Conservation (phyloP, 2,329 filamentous ascomycete species). For the Gaeumannomyces sp. region DNA sequence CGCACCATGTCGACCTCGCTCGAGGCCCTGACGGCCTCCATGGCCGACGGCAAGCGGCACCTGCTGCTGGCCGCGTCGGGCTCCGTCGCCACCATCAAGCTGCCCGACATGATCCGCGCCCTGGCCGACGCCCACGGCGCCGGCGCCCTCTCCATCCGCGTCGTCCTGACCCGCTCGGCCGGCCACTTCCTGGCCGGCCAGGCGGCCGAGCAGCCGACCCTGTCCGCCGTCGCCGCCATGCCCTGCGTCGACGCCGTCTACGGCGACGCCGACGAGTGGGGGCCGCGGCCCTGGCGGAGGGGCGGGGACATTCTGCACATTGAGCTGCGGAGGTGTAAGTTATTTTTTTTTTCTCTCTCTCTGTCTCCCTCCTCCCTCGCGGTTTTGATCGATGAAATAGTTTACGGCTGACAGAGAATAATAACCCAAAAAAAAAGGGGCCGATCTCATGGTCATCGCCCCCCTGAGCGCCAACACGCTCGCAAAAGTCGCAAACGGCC, state of each 20-base stretch:
- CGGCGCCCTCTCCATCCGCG: constrained; percentile 66
- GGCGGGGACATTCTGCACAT: constrained; percentile 85
- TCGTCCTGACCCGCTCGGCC: constrained; percentile 72
- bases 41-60: constrained; percentile 34
- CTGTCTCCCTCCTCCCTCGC: not conserved
- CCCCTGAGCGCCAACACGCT: constrained; percentile 80
- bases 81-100: constrained; percentile 83
- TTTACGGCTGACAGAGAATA: too few species aligned
- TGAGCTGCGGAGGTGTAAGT: constrained; percentile 59
- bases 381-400: too few species aligned
- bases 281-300: constrained; percentile 63
- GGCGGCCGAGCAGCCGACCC: constrained; percentile 66
- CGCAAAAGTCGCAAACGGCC: constrained; percentile 65
- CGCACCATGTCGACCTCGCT: constrained; percentile 6
- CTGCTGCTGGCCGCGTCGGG: constrained; percentile 35
- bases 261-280: constrained; percentile 82
- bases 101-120: constrained; percentile 58
- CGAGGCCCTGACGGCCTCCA: constrained; percentile 25
- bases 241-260: constrained; percentile 77
- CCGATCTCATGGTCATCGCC: constrained; percentile 71
- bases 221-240: constrained; percentile 51
- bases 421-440: constrained; percentile 42
- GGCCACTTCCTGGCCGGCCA: constrained; percentile 71
- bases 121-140: constrained; percentile 35
- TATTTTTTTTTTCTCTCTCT: not conserved